Base-by-base conservation (phyloP, 176 grass and related monocot species). In the Eragrostis nindensis region DNA sequence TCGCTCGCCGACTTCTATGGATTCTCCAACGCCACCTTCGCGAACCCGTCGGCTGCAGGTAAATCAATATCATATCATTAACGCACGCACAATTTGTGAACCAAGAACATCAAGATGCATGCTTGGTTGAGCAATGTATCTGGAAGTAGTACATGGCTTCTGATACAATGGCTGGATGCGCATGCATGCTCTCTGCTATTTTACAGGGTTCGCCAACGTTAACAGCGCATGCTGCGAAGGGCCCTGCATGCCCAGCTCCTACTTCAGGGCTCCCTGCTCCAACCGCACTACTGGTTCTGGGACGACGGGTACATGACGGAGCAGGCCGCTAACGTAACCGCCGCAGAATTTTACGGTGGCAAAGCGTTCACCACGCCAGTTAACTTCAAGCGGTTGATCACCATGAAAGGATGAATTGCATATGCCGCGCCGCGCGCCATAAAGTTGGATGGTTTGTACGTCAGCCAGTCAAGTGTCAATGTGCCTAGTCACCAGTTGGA, bases 231-330 rank as follows among this genome's bases (percentile, higher is more conserved):
- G 83, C 44, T 85, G 82, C 42, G 6, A 15, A 70, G 42, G 39
- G 8, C 44, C 21, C 36, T 69, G 72, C 32, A 56, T 54, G 2
- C 59, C 66, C 70, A n/a, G 5, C 21, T n/a, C 39, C 65, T 68
- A 68, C 19, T 68, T 43, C 11, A 41, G 64, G 64, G 17, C 40
- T 22, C 66, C 62, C 1, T 85, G 82, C 68, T 29, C 5, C 3
- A 62, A 85, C 52, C 56, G 82, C 10, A 78, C 16, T 76, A 85
- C 75, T 66, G 65, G 63, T 85, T 78, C 56, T 85, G 82, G 82
- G 73, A 85, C 21, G 26, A 64, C 12, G 66, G 66, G 7, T 52
- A 85, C 75, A 36, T 25, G 21, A 85, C 82, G 2, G 45, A 78
- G 75, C 39, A 57, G 15, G 62, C 71, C 1, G 50, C 82, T 22